phyloP scores from a whole-genome alignment of 2,329 filamentous ascomycete genomes.

The Fusarium sp. region DNA sequence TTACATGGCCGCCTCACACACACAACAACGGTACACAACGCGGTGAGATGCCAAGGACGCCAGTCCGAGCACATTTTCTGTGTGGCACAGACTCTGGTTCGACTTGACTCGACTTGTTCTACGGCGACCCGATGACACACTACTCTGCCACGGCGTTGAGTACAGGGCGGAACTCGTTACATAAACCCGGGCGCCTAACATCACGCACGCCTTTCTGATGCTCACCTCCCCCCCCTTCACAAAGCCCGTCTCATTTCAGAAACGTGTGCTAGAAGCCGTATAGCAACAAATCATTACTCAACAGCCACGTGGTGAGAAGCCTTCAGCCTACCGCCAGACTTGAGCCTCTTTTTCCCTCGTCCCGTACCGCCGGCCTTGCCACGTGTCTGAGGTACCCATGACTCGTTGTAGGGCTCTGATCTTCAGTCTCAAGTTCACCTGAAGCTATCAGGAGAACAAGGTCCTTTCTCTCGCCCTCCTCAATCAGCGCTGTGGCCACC shows the following conservation, averaged over 20 bases:
- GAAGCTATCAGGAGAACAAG: background rate
- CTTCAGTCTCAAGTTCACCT: background rate
- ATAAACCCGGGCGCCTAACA: background rate
- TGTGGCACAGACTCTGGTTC: background rate
- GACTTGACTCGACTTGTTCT: background rate
- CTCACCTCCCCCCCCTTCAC: background rate
- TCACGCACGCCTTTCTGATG: background rate
- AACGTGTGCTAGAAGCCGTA: background rate
- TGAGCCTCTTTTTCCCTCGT: conserved; percentile 9
- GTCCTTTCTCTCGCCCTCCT: background rate
- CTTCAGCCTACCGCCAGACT: background rate
- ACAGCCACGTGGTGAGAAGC: conserved; percentile 2
- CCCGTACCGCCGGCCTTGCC: conserved; percentile 10
- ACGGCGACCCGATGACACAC: background rate
- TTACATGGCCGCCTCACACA: background rate
- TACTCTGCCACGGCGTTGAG: background rate
- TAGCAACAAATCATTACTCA: background rate
- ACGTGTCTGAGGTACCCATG: conserved; percentile 4
- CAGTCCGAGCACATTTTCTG: conserved; percentile 10
- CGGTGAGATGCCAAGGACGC: background rate
- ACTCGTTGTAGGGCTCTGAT: conserved; percentile 1
- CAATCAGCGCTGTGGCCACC: background rate
- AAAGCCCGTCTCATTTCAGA: background rate
- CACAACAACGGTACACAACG: background rate
- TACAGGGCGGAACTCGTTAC: background rate